Base-by-base conservation (phyloP, 2,329 filamentous ascomycete genomes). In the Verticillium dahliae region DNA sequence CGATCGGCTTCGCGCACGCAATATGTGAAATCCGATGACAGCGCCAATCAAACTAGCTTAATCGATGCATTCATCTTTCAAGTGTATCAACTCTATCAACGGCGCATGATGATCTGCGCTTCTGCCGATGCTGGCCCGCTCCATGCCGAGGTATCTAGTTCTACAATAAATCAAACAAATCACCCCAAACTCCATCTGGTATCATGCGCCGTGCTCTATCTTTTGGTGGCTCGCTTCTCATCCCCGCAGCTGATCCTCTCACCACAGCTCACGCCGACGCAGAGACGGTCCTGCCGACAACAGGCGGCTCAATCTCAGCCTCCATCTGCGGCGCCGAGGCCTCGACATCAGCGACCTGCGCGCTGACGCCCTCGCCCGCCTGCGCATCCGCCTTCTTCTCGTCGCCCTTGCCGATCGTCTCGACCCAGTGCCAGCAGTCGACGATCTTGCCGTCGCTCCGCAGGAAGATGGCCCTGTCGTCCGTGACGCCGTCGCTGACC, bases 391-490 rank as follows among this genome's bases (percentile, higher is more conserved):
- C 27, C 60, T 65, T 60, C 6, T 61, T 67, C 9, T 71, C 64
- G 10, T 66, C 66, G 33, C 78, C 83, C 64, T 84, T 73, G 7
- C 82, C 82, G 2, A 83, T 75, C 22, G 80, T 73, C 58, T 85
- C 79, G 63, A 86, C 78, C 78, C 78, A 83, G 52, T 72, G 70
- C 84, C 84, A 86, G 60, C 75, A 72, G 3, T 77, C 75, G 18
- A 85, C 76, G 1, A 65, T 65, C 1, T 70, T 69, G 57, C 71
- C 73, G 1, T 69, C 75, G 62, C 73, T 75, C 35, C 74, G 76
- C 60, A 80, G 75, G 4, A 86, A 76, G 57, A 86, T 85, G 59
- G 77, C 78, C 65, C 73, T 74, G 66, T 86, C 83, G 56, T 84
- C 74, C 45, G 72, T 64, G 35, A 80, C 67, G 2, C 79, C 78